Percentiles rank a stretch among this genome's conserved stretches.
Evolutionary conservation across 495 filamentous ascomycete genomes (phyloP).

Genomic region (Letharia columbiana): DNA sequence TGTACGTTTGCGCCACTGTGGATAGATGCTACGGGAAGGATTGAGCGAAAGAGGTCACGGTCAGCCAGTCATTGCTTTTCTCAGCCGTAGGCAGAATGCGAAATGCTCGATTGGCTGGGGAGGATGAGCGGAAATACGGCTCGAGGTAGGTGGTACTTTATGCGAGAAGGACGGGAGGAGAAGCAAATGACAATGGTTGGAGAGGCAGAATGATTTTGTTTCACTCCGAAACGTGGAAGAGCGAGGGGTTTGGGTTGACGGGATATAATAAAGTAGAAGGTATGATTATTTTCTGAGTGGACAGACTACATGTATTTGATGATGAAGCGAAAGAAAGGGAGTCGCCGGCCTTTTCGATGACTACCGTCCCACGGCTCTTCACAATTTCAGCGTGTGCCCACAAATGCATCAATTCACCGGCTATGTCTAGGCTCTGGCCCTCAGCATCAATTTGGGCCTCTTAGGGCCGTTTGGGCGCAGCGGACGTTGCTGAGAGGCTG

Average conservation of each 20-base stretch:
- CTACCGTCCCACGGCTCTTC: too few relatives aligned
- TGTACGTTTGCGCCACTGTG: neutral
- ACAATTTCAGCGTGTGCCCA: too few relatives aligned
- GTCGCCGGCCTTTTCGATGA: neutral
- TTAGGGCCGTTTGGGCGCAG: too few relatives aligned
- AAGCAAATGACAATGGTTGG: neutral
- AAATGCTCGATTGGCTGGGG: neutral
- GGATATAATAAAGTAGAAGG: too few relatives aligned
- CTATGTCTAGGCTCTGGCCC: neutral
- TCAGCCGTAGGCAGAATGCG: neutral
- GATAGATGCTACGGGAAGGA: neutral
- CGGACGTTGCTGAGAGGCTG: too few relatives aligned
- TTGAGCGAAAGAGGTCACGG: neutral
- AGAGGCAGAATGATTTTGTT: neutral
- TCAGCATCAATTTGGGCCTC: too few relatives aligned
- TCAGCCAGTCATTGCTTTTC: neutral
- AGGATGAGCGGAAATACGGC: neutral
- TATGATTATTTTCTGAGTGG: too few relatives aligned
- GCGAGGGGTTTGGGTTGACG: neutral
- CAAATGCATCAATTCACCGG: too few relatives aligned
- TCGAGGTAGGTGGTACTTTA: neutral
- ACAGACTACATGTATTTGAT: neutral
- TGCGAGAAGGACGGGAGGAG: neutral
- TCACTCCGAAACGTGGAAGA: neutral
- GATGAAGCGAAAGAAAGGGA: neutral